Percentiles rank a stretch among this genome's conserved stretches.
These are phyloP conservation scores for Clitopilus hobsonii DNA, from an alignment of 768 basidiomycete genomes.

Conservation along the genomic window DNA sequence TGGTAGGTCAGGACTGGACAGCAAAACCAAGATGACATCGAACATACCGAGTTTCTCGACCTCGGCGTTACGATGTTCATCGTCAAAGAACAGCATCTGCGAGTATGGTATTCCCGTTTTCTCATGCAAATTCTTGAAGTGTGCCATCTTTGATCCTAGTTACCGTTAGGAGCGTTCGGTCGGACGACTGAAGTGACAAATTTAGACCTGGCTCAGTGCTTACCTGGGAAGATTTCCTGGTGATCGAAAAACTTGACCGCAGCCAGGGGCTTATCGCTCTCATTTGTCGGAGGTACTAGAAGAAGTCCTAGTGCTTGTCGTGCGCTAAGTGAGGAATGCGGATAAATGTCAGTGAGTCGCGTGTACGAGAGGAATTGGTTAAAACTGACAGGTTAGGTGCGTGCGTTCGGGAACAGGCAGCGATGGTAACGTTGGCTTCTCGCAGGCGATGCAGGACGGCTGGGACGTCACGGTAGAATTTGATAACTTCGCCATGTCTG, in stretches of 20 bases:
- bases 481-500: conserved; percentile 52
- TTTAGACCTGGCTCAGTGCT: conserved; percentile 5
- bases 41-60: conserved; percentile 53
- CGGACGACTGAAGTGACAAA: background rate
- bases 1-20: background rate
- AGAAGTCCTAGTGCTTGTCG: conserved; percentile 67
- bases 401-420: conserved; percentile 70
- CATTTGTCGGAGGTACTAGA: conserved; percentile 37
- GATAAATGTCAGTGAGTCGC: background rate
- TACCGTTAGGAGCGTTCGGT: background rate
- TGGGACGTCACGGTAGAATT: conserved; percentile 77
- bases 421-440: conserved; percentile 46
- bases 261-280: conserved; percentile 26
- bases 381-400: conserved; percentile 61
- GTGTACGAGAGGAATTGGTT: conserved; percentile 1
- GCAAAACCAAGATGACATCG: background rate
- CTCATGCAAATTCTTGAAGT: conserved; percentile 71
- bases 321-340: conserved; percentile 46
- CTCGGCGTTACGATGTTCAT: conserved; percentile 59
- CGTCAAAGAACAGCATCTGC: conserved; percentile 81
- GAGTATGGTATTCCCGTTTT: conserved; percentile 74
- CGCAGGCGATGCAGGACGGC: conserved; percentile 60
- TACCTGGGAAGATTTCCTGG: conserved; percentile 73
- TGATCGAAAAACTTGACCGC: conserved; percentile 67
- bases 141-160: conserved; percentile 74